Evolutionary conservation across 2,329 filamentous ascomycete species (phyloP), one percentile per base, ranked within the genome.

Genomic region (Epicoccum sorghinum): DNA sequence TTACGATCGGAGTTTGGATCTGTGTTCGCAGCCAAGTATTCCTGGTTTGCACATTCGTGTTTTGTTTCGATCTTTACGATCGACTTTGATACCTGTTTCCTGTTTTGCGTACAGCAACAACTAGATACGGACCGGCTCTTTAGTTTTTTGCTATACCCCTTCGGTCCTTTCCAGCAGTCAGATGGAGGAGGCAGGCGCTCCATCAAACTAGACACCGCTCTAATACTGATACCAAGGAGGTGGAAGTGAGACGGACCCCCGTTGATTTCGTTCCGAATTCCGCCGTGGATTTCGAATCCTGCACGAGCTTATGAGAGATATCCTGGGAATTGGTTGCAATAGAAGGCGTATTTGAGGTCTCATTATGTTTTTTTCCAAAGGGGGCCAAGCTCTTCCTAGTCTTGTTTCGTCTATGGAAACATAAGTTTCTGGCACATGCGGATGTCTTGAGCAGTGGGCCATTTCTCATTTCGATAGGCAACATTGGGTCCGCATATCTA

Each of bases 171-270:
- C 29, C 52, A 38, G 56, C 58, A 60, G 60, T 60, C 45, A 52
- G 60, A 67, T 72, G 71, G 70, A 72, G 70, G 72, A 73, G 69
- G 68, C 68, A 72, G 72, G 72, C 70, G 71, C 72, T 73, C 68
- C 70, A 69, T 71, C 60, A 56, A 51, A 65, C 64, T 66, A 55
- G 54, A 59, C 59, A 65, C 58, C 54, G 49, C 65, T 61, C 48
- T 68, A 71, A 68, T 70, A 58, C 54, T 56, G 53, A 62, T 35
- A 46, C 45, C 37, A 42, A 55, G 43, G 52, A 44, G 52, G 43
- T 47, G 39, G 22, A 47, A 35, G 23, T 22, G 32, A 52, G 60
- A 44, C 54, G 58, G 42, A 54, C 39, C 57, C 40, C 47, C 52
- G 59, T 57, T 54, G 56, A 56, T 60, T 60, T 47, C 35, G 35